A percentile compares a stretch with the other conserved stretches of the same genome.
Conservation (phyloP, 2,329 filamentous ascomycete genomes). For the Didymella keratinophila region DNA sequence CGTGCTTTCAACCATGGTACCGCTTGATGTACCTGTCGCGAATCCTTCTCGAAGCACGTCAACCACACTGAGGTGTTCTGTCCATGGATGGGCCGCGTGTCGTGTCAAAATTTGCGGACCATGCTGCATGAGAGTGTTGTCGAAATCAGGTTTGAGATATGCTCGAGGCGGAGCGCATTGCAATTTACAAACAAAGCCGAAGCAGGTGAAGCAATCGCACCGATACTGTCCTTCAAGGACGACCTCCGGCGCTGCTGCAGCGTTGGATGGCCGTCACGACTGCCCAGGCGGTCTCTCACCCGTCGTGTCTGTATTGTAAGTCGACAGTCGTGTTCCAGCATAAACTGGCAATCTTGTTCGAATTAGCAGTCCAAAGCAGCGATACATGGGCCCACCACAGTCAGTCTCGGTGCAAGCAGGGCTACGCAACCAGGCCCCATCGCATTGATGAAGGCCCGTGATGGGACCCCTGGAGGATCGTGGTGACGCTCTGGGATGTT, state of each 20-base stretch:
- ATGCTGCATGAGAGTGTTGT: constrained; percentile 23
- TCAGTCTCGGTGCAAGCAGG: constrained; percentile 4
- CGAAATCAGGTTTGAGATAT: constrained; percentile 33
- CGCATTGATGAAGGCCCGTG: constrained; percentile 13
- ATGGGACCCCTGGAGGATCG: constrained; percentile 5
- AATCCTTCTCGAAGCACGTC: constrained; percentile 39
- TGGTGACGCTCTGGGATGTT: constrained; percentile 20
- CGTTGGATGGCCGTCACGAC: constrained; percentile 18
- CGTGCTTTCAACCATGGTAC: constrained; percentile 29
- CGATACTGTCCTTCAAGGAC: constrained; percentile 23
- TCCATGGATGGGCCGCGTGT: constrained; percentile 32
- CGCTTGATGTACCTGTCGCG: constrained; percentile 35
- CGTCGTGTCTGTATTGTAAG: constrained; percentile 4
- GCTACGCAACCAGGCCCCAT: constrained; percentile 12
- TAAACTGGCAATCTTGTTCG: constrained; percentile 35
- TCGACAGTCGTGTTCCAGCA: constrained; percentile 4
- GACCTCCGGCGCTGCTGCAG: constrained; percentile 23
- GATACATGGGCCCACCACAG: constrained; percentile 7
- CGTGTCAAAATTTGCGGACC: constrained; percentile 29
- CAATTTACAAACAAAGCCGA: constrained; percentile 19
- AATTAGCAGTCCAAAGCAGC: constrained; percentile 12
- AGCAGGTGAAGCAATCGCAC: constrained; percentile 28
- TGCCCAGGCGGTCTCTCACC: constrained; percentile 31
- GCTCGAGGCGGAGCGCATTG: constrained; percentile 27
- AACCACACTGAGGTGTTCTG: constrained; percentile 16